A percentile compares a stretch with the other conserved stretches of the same genome.
Evolutionary conservation across 352 stramenopile genomes (phyloP).

Genomic region (Globisporangium irregulare): DNA sequence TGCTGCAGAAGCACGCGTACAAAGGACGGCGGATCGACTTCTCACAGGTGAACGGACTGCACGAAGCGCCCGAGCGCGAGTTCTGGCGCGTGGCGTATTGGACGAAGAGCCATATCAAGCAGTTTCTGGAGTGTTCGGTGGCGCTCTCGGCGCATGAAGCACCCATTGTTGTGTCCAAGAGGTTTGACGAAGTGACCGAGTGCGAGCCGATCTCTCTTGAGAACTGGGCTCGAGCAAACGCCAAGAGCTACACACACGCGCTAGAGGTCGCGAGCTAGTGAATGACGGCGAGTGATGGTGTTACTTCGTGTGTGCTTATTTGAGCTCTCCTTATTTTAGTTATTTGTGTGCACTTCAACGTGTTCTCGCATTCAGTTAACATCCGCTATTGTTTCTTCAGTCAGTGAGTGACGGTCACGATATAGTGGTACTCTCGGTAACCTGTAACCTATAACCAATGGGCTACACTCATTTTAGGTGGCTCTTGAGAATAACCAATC

Average conservation of each 20-base stretch:
- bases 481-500: neutral
- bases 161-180: slow-evolving; percentile 37
- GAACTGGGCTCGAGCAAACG: slow-evolving; percentile 43
- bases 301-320: too few species aligned
- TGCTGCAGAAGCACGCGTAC: slow-evolving; percentile 34
- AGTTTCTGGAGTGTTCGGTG: slow-evolving; percentile 49
- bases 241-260: slow-evolving; percentile 45
- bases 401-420: neutral
- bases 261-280: slow-evolving; percentile 20
- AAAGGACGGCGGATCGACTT: slow-evolving; percentile 37
- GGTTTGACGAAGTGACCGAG: slow-evolving; percentile 60
- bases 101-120: slow-evolving; percentile 37
- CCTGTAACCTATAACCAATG: neutral
- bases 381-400: neutral
- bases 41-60: slow-evolving; percentile 38
- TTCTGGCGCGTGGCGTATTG: slow-evolving; percentile 65
- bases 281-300: neutral
- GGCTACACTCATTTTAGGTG: neutral
- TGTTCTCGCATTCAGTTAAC: too few species aligned
- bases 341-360: neutral
- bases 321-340: too few species aligned
- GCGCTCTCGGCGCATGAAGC: slow-evolving; percentile 28
- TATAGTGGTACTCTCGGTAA: neutral
- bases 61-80: slow-evolving; percentile 32
- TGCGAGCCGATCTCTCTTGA: slow-evolving; percentile 46